Evolutionary conservation across 805 yeast genomes (phyloP).

Genomic region (Hanseniaspora thailandica): DNA sequence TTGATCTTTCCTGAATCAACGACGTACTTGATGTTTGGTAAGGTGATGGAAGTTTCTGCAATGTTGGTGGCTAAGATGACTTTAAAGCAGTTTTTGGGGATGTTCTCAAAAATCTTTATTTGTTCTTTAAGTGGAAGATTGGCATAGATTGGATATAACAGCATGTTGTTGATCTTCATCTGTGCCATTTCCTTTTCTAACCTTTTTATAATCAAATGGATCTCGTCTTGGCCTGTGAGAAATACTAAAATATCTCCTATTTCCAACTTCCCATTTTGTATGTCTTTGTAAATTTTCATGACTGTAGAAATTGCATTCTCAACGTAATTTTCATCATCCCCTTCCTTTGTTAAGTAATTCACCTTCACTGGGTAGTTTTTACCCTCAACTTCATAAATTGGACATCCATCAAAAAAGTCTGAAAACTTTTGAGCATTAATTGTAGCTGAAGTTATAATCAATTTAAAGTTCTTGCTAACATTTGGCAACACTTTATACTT

Average conservation of each 20-base stretch:
- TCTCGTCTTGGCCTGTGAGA: constrained; percentile 93
- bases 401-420: constrained; percentile 67
- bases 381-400: constrained; percentile 83
- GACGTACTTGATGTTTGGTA: constrained; percentile 89
- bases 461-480: constrained; percentile 50
- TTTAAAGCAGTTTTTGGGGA: constrained; percentile 68
- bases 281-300: constrained; percentile 64
- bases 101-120: constrained; percentile 68
- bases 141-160: constrained; percentile 82
- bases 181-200: constrained; percentile 52
- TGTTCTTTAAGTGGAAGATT: constrained; percentile 81
- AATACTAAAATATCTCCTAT: constrained; percentile 79
- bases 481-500: constrained; percentile 45
- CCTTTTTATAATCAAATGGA: constrained; percentile 67
- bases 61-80: constrained; percentile 91
- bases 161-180: constrained; percentile 44
- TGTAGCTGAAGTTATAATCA: constrained; percentile 87
- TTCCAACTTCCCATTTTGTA: constrained; percentile 31
- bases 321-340: constrained; percentile 57
- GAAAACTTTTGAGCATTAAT: constrained; percentile 84
- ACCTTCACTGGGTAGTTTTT: constrained; percentile 86
- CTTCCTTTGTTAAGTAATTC: constrained; percentile 73
- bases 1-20: constrained; percentile 93
- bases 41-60: constrained; percentile 93
- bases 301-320: constrained; percentile 83